Evolutionary conservation across 495 filamentous ascomycete genomes (phyloP), one percentile per base, ranked within the genome.

Genomic region (Entonaema liquescens): DNA sequence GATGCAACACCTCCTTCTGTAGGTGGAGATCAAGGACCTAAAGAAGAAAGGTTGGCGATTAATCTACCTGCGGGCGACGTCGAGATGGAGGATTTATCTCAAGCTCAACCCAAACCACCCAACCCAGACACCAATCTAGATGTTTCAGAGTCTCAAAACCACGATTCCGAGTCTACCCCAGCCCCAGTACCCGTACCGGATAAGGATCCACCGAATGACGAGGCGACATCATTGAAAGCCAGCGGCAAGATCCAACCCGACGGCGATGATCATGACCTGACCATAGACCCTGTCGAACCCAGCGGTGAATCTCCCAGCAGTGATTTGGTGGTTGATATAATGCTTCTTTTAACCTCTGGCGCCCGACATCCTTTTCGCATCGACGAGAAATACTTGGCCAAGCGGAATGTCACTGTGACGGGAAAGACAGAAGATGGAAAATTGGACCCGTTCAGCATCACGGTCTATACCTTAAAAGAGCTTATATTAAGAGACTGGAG

Each of bases 401-500:
- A 93, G 78, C 88, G 91, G 21, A 90, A 90, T 58, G 89, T 96
- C 15, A 87, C 83, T 33, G 87, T 94, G 0, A 90, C 92, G 38
- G 90, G 88, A 26, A 74, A 81, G 62, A 83, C 80, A 15, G 83
- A 83, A 62, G 74, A 77, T 25, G 85, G 85, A 35, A 80, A 70
- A 31, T 83, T 90, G 74, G 93, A 97, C 76, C 94, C 94, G 1
- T 92, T 92, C 74, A 89, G 89, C 74, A 93, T 97, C 79, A 95
- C 91, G 72, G 89, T 96, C 13, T 97, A 97, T 75, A 95, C 91
- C 7, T 76, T 97, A 58, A 97, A 97, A 79, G 93, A 97, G 76
- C 80, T 97, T 78, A 96, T 97, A 67, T 87, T 93, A 84, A 82
- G 92, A 73, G 94, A 96, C 73, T 97, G 94, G 94, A 85, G 92